Evolutionary conservation across 2,329 filamentous ascomycete species (phyloP).

Genomic region (Pseudogymnoascus sp.): DNA sequence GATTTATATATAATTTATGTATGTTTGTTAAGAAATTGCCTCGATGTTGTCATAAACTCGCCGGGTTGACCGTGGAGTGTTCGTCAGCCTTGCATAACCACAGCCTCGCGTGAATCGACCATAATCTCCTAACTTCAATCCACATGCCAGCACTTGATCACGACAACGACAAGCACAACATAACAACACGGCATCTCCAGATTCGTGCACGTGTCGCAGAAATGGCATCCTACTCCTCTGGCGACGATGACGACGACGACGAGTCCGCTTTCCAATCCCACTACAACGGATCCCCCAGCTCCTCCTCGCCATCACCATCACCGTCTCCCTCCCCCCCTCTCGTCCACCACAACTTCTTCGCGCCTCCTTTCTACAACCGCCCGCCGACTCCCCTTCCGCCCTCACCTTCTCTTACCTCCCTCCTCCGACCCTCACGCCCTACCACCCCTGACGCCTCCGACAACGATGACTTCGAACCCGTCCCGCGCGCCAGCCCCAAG

Average conservation of each 20-base stretch:
- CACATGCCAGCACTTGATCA: not conserved
- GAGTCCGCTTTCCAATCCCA: constrained; percentile 25
- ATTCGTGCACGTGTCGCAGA: not conserved
- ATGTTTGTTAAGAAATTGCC: not conserved
- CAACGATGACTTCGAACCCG: constrained; percentile 64
- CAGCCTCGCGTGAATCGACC: not conserved
- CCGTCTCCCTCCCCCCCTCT: constrained; percentile 31
- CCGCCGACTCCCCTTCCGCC: constrained; percentile 93
- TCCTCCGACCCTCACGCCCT: constrained; percentile 83
- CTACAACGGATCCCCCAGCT: constrained; percentile 18
- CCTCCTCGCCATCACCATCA: constrained; percentile 24
- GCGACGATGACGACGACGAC: constrained; percentile 16
- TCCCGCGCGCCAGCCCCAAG: constrained; percentile 80
- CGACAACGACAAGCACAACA: not conserved
- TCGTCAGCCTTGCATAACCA: not conserved
- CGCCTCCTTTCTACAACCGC: constrained; percentile 91
- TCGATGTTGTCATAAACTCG: not conserved
- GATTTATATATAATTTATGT: not conserved
- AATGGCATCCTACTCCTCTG: constrained; percentile 1
- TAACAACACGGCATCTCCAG: not conserved
- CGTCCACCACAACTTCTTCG: constrained; percentile 44
- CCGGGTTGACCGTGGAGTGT: not conserved
- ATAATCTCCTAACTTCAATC: not conserved
- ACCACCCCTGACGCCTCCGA: constrained; percentile 90
- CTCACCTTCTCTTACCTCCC: constrained; percentile 83